Percentiles rank a stretch among this genome's conserved stretches.
Conservation (phyloP, 179 eudicot species). For the Actinidia arguta region DNA sequence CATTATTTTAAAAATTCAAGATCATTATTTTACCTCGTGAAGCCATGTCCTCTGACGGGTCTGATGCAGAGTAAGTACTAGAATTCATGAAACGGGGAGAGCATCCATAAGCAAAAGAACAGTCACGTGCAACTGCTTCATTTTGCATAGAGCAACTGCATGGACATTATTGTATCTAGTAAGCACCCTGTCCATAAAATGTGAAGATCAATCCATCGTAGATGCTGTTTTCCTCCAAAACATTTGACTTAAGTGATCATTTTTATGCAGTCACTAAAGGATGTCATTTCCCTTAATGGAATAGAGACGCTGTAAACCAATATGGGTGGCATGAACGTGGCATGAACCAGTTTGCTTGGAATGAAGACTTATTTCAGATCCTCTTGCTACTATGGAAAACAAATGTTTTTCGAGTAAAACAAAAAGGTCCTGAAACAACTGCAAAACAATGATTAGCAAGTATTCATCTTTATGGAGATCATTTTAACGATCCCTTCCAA, state of each 20-base stretch:
- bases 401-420: too few species aligned
- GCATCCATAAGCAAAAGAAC: slow-evolving; percentile 84
- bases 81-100: slow-evolving; percentile 82
- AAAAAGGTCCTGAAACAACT: too few species aligned
- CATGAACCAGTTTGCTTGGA: too few species aligned
- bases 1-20: neutral
- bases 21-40: slow-evolving; percentile 53
- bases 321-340: too few species aligned
- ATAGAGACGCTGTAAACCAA: too few species aligned
- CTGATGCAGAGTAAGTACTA: slow-evolving; percentile 67
- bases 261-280: neutral
- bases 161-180: slow-evolving; percentile 88
- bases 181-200: slow-evolving; percentile 44
- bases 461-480: too few species aligned
- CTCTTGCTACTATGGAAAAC: too few species aligned
- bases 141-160: slow-evolving; percentile 78
- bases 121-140: slow-evolving; percentile 89
- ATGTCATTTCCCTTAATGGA: neutral
- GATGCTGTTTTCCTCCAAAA: neutral
- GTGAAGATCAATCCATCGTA: neutral
- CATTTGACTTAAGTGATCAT: neutral
- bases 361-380: too few species aligned
- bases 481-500: too few species aligned
- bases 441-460: too few species aligned
- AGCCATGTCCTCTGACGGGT: slow-evolving; percentile 62